Base-by-base conservation (phyloP, 2,329 filamentous ascomycete genomes). In the Hypoxylon sp. region DNA sequence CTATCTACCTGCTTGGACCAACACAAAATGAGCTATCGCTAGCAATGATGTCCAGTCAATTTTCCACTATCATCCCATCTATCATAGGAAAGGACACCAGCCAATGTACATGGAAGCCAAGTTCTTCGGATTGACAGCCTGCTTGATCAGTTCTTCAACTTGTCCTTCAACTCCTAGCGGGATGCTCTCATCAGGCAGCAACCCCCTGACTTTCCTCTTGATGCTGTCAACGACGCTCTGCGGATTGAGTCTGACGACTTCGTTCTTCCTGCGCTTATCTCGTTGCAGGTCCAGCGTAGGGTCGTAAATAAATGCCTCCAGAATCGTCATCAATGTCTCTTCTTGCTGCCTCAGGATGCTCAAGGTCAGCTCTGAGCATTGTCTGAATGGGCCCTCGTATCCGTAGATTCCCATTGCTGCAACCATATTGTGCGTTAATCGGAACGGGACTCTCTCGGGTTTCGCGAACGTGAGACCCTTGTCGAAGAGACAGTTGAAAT, bases 401-500 rank as follows among this genome's bases (percentile, higher is more conserved):
- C 94, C 93, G 75, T 96, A 95, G 21, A 96, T 90, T 4, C 96
- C 96, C 89, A 99, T 98, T 9, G 96, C 96, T 69, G 97, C 93
- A 34, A 96, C 88, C 95, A 99, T 98, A 80, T 99, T 99, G 84
- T 97, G 95, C 3, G 96, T 99, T 43, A 99, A 85, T 14, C 96
- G 91, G 84, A 99, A 99, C 1, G 96, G 96, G 1, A 99, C 96
- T 29, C 91, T 85, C 79, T 99, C 96, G 0, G 96, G 95, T 78
- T 96, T 97, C 68, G 94, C 91, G 76, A 99, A 98, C 0, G 94
- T 97, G 41, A 95, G 87, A 1, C 96, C 96, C 76, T 99, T 99
- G 82, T 99, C 96, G 78, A 99, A 99, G 3, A 99, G 88, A 79
- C 96, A 99, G 81, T 99, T 99, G 85, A 99, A 99, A 80, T 99